Evolutionary conservation across 1,284 basidiomycete genomes (phyloP).

Genomic region (Takashimella tepidaria): DNA sequence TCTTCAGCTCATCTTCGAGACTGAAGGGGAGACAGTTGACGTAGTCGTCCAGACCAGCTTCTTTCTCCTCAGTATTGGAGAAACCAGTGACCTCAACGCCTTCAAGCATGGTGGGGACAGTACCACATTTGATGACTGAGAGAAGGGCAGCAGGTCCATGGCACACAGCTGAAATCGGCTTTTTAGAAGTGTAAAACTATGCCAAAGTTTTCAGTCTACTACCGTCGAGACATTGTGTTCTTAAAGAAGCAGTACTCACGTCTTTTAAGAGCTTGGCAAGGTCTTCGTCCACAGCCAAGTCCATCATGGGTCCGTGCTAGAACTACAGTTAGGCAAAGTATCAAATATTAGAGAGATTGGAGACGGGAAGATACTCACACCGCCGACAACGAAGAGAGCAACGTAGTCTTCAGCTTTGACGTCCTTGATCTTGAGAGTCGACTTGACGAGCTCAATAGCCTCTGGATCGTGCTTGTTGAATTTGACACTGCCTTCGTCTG

Average conservation of each 20-base stretch:
- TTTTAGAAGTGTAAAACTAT: constrained; percentile 59
- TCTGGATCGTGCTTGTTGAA: constrained; percentile 59
- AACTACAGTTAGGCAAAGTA: constrained; percentile 6
- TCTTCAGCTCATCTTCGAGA: constrained; percentile 59
- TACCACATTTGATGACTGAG: constrained; percentile 54
- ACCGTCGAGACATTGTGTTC: background rate
- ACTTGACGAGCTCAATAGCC: constrained; percentile 58
- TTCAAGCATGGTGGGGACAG: constrained; percentile 60
- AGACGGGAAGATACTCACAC: constrained; percentile 43
- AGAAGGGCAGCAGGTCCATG: constrained; percentile 63
- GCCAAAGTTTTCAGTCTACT: background rate
- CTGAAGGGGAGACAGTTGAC: constrained; percentile 58
- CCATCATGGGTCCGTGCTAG: constrained; percentile 64
- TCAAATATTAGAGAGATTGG: too few species aligned
- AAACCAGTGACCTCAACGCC: constrained; percentile 62
- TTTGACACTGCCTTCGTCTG: constrained; percentile 56
- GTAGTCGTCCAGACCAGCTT: constrained; percentile 36
- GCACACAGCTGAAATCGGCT: constrained; percentile 59
- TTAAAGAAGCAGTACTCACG: constrained; percentile 41
- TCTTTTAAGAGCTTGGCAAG: constrained; percentile 59
- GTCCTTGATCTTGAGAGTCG: constrained; percentile 59
- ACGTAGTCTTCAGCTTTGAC: constrained; percentile 61
- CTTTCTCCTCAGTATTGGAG: constrained; percentile 64
- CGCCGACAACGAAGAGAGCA: constrained; percentile 73
- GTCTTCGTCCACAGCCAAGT: constrained; percentile 57